Evolutionary conservation across 1,284 basidiomycete species (phyloP).

Genomic region (Rugosomyces carneus): DNA sequence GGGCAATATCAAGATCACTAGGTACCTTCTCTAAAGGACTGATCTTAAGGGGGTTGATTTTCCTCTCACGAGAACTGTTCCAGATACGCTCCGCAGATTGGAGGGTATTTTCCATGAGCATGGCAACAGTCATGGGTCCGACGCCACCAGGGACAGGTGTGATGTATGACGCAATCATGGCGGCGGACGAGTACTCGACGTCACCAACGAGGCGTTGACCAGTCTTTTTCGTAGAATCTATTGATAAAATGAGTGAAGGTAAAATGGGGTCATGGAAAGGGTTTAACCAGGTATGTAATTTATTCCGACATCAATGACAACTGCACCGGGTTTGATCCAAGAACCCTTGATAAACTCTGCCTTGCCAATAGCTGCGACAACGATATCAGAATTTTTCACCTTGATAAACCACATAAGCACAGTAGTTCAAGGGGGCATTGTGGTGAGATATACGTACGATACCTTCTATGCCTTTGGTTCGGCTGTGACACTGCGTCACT

Average conservation of each 20-base stretch:
- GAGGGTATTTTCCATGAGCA: slow-evolving; percentile 96
- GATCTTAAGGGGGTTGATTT: slow-evolving; percentile 77
- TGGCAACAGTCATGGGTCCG: slow-evolving; percentile 98
- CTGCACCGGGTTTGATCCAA: slow-evolving; percentile 93
- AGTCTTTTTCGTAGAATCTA: slow-evolving; percentile 88
- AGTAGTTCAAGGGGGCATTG: slow-evolving; percentile 2
- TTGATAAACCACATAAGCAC: slow-evolving; percentile 23
- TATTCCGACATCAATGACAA: slow-evolving; percentile 96
- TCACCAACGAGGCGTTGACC: slow-evolving; percentile 97
- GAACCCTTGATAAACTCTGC: slow-evolving; percentile 87
- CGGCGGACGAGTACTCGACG: slow-evolving; percentile 82
- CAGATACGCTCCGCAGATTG: slow-evolving; percentile 80
- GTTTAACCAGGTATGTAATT: slow-evolving; percentile 85
- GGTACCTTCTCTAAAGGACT: slow-evolving; percentile 83
- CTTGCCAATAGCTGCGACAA: slow-evolving; percentile 93
- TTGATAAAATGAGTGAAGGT: neutral
- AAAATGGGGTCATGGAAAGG: neutral
- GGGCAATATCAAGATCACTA: slow-evolving; percentile 94
- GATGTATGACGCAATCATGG: slow-evolving; percentile 78
- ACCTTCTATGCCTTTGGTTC: slow-evolving; percentile 74
- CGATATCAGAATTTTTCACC: slow-evolving; percentile 85
- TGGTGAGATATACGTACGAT: slow-evolving; percentile 60
- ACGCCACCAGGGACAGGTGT: slow-evolving; percentile 99
- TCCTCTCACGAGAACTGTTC: slow-evolving; percentile 59
- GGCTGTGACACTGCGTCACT: slow-evolving; percentile 96